These are phyloP conservation scores for Leucosporidium creatinivorum DNA, from an alignment of 768 basidiomycete species.

Conservation along the genomic window DNA sequence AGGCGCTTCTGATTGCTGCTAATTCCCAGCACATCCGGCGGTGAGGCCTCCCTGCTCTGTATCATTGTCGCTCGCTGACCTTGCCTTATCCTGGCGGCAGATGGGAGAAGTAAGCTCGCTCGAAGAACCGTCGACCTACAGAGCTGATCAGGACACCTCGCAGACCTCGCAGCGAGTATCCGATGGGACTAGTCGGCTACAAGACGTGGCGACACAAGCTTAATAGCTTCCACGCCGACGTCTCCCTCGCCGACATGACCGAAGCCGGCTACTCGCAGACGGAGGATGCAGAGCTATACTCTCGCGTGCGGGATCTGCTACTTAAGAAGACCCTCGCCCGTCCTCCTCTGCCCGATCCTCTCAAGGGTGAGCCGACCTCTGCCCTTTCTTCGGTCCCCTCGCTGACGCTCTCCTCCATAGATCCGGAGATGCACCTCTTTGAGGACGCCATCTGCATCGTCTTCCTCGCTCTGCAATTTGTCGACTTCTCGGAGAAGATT, in stretches of 20 bases:
- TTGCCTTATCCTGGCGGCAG: too few species aligned
- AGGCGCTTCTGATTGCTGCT: conserved; percentile 12
- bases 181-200: conserved; percentile 12
- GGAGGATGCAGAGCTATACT: conserved; percentile 1
- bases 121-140: too few species aligned
- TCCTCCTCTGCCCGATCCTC: conserved; percentile 2
- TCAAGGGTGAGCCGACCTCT: conserved; percentile 1
- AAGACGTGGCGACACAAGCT: conserved; percentile 18
- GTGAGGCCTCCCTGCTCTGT: conserved; percentile 2
- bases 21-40: conserved; percentile 10
- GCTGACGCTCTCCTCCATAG: not conserved
- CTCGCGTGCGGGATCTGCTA: conserved; percentile 10
- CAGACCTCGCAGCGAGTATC: conserved; percentile 1
- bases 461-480: conserved; percentile 17
- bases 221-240: conserved; percentile 13
- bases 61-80: too few species aligned
- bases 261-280: not conserved
- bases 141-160: too few species aligned
- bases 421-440: conserved; percentile 25
- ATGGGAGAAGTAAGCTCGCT: too few species aligned
- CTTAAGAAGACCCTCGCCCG: conserved; percentile 12
- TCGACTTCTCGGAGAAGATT: conserved; percentile 7
- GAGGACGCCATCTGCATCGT: conserved; percentile 22
- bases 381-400: too few species aligned
- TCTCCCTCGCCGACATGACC: not conserved